These are phyloP conservation scores for Aspergillus oerlinghausenensis DNA, from an alignment of 2,329 filamentous ascomycete genomes.

Conservation along the genomic window DNA sequence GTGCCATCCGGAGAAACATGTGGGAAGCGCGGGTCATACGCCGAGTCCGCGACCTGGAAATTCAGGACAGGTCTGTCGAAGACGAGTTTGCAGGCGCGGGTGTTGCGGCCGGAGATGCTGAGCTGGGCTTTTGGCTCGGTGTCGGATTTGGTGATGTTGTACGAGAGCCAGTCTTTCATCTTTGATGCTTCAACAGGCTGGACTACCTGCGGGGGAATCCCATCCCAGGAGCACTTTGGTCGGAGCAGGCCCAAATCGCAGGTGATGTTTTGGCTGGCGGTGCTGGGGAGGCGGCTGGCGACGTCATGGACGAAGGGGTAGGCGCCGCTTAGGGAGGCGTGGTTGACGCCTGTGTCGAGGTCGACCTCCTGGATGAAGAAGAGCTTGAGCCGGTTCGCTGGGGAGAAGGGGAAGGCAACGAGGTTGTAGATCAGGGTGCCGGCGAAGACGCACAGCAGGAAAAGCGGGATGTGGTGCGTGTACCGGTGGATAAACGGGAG, in stretches of 20 bases:
- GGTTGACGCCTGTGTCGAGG: slow-evolving; percentile 66
- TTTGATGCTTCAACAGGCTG: slow-evolving; percentile 35
- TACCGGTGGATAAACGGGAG: slow-evolving; percentile 84
- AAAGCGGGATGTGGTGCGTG: slow-evolving; percentile 73
- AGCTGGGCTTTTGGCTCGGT: slow-evolving; percentile 52
- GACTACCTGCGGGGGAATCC: slow-evolving; percentile 62
- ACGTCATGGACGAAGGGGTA: slow-evolving; percentile 63
- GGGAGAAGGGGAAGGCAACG: slow-evolving; percentile 80
- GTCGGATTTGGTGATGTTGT: slow-evolving; percentile 52
- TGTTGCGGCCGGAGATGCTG: slow-evolving; percentile 66
- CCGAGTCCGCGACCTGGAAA: slow-evolving; percentile 60
- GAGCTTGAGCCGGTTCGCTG: slow-evolving; percentile 73
- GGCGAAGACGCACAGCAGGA: slow-evolving; percentile 67
- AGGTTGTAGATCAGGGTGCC: slow-evolving; percentile 83
- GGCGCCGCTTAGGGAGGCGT: slow-evolving; percentile 65
- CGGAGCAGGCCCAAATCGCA: slow-evolving; percentile 47
- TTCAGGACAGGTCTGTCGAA: slow-evolving; percentile 65
- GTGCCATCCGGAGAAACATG: slow-evolving; percentile 60
- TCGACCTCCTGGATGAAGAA: slow-evolving; percentile 81
- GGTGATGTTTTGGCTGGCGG: slow-evolving; percentile 55
- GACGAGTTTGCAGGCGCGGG: slow-evolving; percentile 69
- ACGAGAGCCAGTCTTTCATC: slow-evolving; percentile 61
- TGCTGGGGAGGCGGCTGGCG: slow-evolving; percentile 65
- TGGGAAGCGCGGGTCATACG: slow-evolving; percentile 61
- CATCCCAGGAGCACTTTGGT: slow-evolving; percentile 66